Base-by-base conservation (phyloP, 495 filamentous ascomycete genomes). In the Xeromyces bisporus region DNA sequence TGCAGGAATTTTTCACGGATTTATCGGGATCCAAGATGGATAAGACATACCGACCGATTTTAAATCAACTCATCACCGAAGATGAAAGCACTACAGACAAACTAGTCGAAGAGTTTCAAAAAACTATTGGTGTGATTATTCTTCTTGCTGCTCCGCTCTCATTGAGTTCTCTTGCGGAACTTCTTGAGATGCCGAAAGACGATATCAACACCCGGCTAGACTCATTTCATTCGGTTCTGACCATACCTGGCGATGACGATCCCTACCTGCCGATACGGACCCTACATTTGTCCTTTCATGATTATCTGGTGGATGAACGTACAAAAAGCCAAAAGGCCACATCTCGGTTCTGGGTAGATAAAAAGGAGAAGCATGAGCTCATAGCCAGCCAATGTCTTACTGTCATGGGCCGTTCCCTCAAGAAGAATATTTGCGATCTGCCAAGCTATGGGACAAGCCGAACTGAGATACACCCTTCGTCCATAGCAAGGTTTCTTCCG, bases 351-450 rank as follows among this genome's bases (percentile, higher is more conserved):
- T 4, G 11, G 50, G 15, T 47, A 26, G 25, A 41, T 21, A 9
- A 4, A 9, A 4, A 11, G 10, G n/a, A 36, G 25, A 38, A 13
- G 11, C 21, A 42, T n/a, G 6, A 33, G 0, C 29, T 3, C 2
- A 28, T 30, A 7, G 1, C 8, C 0, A 15, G 0, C 1, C 28
- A 2, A 1, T 66, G 48, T 36, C 46, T 66, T 33, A 2, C 37
- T 15, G 15, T 48, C 3, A 57, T 58, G 46, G 42, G 40, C 10
- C 16, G 21, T 6, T n/a, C 34, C 2, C 39, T 64, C 1, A 31
- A 42, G 14, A 26, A 48, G 24, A 43, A 69, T 37, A 64, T 69
- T 1, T 66, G 56, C 34, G 35, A 41, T 11, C 35, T 61, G 1
- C 17, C 18, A 28, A 26, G 34, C 4, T 44, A 44, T 23, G 47